A percentile compares a stretch with the other conserved stretches of the same genome.
Evolutionary conservation across 2,329 filamentous ascomycete genomes (phyloP).

Genomic region (Exserohilum rostratum): DNA sequence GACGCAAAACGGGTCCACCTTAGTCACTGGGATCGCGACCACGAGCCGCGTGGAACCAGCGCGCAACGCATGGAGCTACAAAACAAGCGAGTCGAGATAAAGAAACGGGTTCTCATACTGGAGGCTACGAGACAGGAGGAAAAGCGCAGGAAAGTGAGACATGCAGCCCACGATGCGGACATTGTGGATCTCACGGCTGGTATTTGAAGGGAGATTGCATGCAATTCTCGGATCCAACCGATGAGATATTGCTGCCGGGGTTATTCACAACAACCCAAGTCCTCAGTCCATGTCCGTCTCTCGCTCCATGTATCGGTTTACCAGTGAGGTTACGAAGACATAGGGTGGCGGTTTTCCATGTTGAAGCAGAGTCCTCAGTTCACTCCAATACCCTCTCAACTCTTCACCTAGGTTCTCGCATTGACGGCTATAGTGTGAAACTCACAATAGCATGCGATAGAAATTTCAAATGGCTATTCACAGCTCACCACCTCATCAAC

Average conservation of each 20-base stretch:
- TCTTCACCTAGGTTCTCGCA: not conserved
- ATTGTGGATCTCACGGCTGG: constrained; percentile 15
- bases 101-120: not conserved
- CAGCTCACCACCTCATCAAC: not conserved
- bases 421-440: too few species aligned
- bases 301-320: not conserved
- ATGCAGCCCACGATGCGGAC: not conserved
- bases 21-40: constrained; percentile 8
- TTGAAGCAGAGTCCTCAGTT: too few species aligned
- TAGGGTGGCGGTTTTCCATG: too few species aligned
- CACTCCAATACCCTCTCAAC: not conserved
- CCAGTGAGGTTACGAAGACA: too few species aligned
- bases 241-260: too few species aligned
- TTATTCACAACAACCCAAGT: not conserved
- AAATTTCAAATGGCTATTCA: not conserved
- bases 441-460: not conserved
- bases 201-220: not conserved
- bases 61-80: constrained; percentile 3
- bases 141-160: constrained; percentile 3
- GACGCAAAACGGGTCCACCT: not conserved
- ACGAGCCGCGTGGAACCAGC: constrained; percentile 8
- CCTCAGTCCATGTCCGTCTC: too few species aligned
- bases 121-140: not conserved
- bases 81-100: not conserved
- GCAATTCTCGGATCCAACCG: too few species aligned